Conservation (phyloP, 2,329 filamentous ascomycete genomes). For the Cryphonectria carpinicola region DNA sequence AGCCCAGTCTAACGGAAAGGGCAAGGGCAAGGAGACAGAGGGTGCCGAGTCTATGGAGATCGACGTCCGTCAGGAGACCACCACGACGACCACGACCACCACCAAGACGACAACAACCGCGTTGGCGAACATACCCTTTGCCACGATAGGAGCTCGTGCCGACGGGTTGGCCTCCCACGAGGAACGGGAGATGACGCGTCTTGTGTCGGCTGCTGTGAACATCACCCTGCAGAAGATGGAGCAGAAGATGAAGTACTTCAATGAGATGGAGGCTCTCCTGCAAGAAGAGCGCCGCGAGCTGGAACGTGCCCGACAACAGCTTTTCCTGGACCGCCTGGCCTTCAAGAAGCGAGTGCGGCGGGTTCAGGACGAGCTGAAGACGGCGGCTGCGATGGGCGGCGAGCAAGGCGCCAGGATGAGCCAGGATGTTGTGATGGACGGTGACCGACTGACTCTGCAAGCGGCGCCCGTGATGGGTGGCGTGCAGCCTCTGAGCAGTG, state of each 20-base stretch:
- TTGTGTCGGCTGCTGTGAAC: conserved; percentile 91
- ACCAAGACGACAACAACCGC: conserved; percentile 51
- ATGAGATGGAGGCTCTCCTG: conserved; percentile 91
- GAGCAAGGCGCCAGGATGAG: conserved; percentile 55
- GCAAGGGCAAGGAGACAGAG: conserved; percentile 57
- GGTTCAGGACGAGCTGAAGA: conserved; percentile 75
- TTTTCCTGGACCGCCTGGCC: conserved; percentile 88
- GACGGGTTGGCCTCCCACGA: conserved; percentile 92
- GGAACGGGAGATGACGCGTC: conserved; percentile 92
- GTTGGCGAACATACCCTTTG: conserved; percentile 79
- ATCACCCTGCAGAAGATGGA: conserved; percentile 94
- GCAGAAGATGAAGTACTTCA: conserved; percentile 93
- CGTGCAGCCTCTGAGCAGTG: conserved; percentile 59
- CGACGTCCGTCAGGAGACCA: conserved; percentile 54
- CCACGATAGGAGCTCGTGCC: conserved; percentile 82
- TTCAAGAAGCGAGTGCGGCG: conserved; percentile 88
- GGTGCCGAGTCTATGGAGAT: conserved; percentile 65
- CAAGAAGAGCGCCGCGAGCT: conserved; percentile 92
- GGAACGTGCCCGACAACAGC: conserved; percentile 86
- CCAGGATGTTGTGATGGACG: conserved; percentile 51
- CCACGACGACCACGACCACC: conserved; percentile 53
- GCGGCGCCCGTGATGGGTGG: conserved; percentile 45
- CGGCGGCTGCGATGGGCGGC: conserved; percentile 52
- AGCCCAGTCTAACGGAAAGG: conserved; percentile 58
- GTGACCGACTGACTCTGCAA: conserved; percentile 59